These are phyloP conservation scores for Penicillium sp. DNA, from an alignment of 2,329 filamentous ascomycete genomes.

Conservation along the genomic window DNA sequence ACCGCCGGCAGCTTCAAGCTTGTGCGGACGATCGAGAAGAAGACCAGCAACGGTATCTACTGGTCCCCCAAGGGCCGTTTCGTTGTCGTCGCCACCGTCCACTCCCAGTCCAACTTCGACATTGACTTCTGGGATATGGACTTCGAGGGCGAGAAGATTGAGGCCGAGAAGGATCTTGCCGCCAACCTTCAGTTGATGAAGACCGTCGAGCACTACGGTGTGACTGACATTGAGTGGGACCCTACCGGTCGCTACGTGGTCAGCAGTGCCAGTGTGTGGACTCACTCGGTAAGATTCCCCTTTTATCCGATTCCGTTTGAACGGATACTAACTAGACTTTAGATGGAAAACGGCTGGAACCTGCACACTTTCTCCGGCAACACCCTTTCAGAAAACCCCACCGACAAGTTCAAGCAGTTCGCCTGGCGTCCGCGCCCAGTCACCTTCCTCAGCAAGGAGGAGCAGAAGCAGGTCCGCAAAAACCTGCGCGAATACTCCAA, in stretches of 20 bases:
- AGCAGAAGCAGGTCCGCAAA: constrained; percentile 97
- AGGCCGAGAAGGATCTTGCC: constrained; percentile 87
- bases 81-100: constrained; percentile 88
- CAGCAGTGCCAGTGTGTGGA: constrained; percentile 91
- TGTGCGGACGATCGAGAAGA: constrained; percentile 93
- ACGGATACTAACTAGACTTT: constrained; percentile 23
- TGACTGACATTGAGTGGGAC: constrained; percentile 98
- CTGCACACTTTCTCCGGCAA: constrained; percentile 95
- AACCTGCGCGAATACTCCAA: constrained; percentile 96
- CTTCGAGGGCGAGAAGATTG: constrained; percentile 94
- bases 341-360: constrained; percentile 99
- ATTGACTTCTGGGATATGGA: constrained; percentile 98
- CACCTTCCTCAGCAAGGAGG: constrained; percentile 90
- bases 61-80: constrained; percentile 97
- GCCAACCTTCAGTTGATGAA: constrained; percentile 96
- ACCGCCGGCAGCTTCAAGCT: constrained; percentile 92
- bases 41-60: constrained; percentile 99
- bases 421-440: constrained; percentile 88
- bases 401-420: constrained; percentile 98
- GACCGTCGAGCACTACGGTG: constrained; percentile 90
- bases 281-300: constrained; percentile 72
- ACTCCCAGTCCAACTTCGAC: constrained; percentile 89
- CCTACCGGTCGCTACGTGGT: constrained; percentile 92
- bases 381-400: constrained; percentile 80
- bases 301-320: constrained; percentile 4